Evolutionary conservation across 2,329 filamentous ascomycete genomes (phyloP).

Genomic region (Emydomyces testavorans): DNA sequence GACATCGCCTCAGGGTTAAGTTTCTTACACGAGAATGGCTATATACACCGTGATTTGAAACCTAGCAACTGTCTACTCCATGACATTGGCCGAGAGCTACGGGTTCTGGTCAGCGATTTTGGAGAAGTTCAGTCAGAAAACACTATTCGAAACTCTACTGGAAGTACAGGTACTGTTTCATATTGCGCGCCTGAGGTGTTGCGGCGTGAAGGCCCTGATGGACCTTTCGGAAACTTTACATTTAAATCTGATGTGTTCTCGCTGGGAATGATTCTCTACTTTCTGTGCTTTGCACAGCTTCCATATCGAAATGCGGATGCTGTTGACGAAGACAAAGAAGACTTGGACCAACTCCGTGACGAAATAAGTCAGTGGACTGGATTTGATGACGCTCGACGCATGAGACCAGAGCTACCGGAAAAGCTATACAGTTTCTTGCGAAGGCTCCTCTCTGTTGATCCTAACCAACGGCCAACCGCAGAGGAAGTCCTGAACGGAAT

Average conservation of each 20-base stretch:
- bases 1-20: slow-evolving; percentile 88
- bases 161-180: slow-evolving; percentile 89
- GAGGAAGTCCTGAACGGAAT: slow-evolving; percentile 73
- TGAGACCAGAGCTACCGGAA: slow-evolving; percentile 70
- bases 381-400: slow-evolving; percentile 63
- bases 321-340: slow-evolving; percentile 81
- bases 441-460: slow-evolving; percentile 64
- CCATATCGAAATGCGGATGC: slow-evolving; percentile 77
- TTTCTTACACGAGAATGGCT: slow-evolving; percentile 80
- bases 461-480: slow-evolving; percentile 65
- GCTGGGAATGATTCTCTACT: slow-evolving; percentile 94
- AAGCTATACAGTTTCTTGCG: slow-evolving; percentile 78
- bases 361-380: slow-evolving; percentile 84
- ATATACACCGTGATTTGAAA: slow-evolving; percentile 92
- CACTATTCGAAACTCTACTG: slow-evolving; percentile 71
- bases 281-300: slow-evolving; percentile 85
- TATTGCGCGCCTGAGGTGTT: slow-evolving; percentile 96
- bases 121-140: slow-evolving; percentile 88
- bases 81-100: slow-evolving; percentile 55
- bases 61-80: slow-evolving; percentile 91
- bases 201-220: slow-evolving; percentile 49
- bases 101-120: slow-evolving; percentile 91
- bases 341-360: slow-evolving; percentile 68
- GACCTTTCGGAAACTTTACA: slow-evolving; percentile 81
- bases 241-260: slow-evolving; percentile 98